phyloP scores from a whole-genome alignment of 805 yeast genomes.

The Ogataea philodendri region DNA sequence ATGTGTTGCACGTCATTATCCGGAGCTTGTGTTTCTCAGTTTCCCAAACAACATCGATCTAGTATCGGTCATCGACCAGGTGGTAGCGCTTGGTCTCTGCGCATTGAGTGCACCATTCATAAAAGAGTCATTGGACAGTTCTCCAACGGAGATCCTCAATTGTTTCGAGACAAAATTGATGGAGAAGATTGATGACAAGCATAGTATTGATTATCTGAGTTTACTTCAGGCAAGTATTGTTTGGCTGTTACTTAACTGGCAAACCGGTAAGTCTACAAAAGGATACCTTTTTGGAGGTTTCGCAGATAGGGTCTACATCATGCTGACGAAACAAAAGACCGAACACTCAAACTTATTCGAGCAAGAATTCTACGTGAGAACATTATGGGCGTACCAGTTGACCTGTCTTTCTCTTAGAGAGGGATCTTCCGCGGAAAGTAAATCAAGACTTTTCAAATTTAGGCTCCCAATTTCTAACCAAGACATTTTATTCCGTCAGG shows the following conservation, averaged over 20 bases:
- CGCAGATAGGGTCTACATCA: constrained; percentile 14
- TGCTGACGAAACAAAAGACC: constrained; percentile 10
- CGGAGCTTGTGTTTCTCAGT: constrained; percentile 17
- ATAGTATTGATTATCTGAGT: constrained; percentile 11
- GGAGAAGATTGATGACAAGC: constrained; percentile 7
- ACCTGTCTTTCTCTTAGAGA: constrained; percentile 18
- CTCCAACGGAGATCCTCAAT: constrained; percentile 1
- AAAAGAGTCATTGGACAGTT: not conserved
- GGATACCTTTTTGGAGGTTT: constrained; percentile 20
- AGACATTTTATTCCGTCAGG: constrained; percentile 16
- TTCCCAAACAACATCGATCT: constrained; percentile 11
- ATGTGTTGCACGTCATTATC: constrained; percentile 12
- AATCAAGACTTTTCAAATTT: constrained; percentile 7
- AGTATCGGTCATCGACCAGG: constrained; percentile 10
- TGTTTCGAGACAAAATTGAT: constrained; percentile 11
- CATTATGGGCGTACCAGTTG: constrained; percentile 19
- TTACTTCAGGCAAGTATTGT: constrained; percentile 16
- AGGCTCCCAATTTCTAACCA: constrained; percentile 16
- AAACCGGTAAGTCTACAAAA: constrained; percentile 17
- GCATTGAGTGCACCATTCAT: constrained; percentile 15
- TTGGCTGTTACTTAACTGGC: constrained; percentile 17
- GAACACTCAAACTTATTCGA: constrained; percentile 5
- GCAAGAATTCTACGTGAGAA: constrained; percentile 15
- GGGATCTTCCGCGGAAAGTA: constrained; percentile 10
- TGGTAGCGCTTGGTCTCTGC: constrained; percentile 14